Conservation (phyloP, 2,329 filamentous ascomycete genomes). For the Aspergillus tanneri region DNA sequence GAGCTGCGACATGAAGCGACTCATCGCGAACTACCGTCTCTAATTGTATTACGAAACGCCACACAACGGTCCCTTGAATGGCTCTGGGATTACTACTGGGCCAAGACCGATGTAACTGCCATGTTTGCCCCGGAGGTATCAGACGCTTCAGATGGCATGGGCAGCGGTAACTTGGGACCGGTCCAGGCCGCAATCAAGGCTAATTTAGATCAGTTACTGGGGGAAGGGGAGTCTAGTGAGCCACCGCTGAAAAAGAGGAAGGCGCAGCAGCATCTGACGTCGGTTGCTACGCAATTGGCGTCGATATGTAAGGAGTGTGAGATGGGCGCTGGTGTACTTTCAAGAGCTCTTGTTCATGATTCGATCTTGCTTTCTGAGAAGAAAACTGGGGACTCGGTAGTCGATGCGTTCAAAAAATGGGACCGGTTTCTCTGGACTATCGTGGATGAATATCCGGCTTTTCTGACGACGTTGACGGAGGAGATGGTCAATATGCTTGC, state of each 20-base stretch:
- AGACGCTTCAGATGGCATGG: slow-evolving; percentile 1
- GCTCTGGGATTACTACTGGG: slow-evolving; percentile 92
- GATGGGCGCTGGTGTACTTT: slow-evolving; percentile 21
- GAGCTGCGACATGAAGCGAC: slow-evolving; percentile 87
- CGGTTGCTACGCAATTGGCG: slow-evolving; percentile 26
- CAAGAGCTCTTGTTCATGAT: slow-evolving; percentile 29
- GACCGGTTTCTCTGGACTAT: slow-evolving; percentile 40
- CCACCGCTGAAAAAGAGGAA: slow-evolving; percentile 32
- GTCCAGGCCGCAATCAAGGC: slow-evolving; percentile 21
- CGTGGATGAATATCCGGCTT: slow-evolving; percentile 30
- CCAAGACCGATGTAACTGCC: slow-evolving; percentile 42
- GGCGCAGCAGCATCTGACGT: slow-evolving; percentile 22
- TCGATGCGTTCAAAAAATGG: slow-evolving; percentile 35
- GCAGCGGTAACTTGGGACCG: slow-evolving; percentile 13
- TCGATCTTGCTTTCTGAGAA: slow-evolving; percentile 26
- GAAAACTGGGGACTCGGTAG: slow-evolving; percentile 29
- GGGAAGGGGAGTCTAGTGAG: slow-evolving; percentile 12
- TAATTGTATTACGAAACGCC: slow-evolving; percentile 69
- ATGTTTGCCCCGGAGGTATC: slow-evolving; percentile 3
- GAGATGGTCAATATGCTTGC: slow-evolving; percentile 40
- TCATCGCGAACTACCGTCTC: slow-evolving; percentile 78
- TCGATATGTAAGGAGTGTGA: slow-evolving; percentile 28
- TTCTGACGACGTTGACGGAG: slow-evolving; percentile 41
- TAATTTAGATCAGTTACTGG: slow-evolving; percentile 20
- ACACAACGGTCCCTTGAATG: slow-evolving; percentile 70